These are phyloP conservation scores for Ogataea methylovora DNA, from an alignment of 805 yeast species.

Conservation along the genomic window DNA sequence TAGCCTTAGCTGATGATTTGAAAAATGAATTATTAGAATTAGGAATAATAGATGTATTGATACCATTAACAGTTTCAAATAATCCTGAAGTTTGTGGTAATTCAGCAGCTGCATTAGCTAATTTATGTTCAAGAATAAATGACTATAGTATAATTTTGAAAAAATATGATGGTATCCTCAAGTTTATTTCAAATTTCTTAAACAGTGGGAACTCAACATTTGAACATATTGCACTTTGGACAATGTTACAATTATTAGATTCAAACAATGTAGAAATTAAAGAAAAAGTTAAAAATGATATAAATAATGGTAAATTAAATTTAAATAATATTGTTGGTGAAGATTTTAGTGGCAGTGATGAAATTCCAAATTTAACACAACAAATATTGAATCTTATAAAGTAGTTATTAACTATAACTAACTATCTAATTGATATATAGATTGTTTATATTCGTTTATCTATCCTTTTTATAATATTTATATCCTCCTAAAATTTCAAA, in stretches of 20 bases:
- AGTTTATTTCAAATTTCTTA: constrained; percentile 74
- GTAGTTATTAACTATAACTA: no score
- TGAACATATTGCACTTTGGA: constrained; percentile 98
- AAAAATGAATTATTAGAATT: constrained; percentile 77
- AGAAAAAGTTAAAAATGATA: constrained; percentile 23
- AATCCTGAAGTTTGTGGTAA: constrained; percentile 97
- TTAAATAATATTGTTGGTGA: constrained; percentile 26
- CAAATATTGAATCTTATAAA: constrained; percentile 26
- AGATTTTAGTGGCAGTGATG: constrained; percentile 26
- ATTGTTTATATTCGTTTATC: no score
- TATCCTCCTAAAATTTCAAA: no score
- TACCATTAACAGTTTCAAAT: constrained; percentile 82
- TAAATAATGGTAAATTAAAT: constrained; percentile 24
- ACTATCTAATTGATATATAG: no score
- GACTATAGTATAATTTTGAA: constrained; percentile 74
- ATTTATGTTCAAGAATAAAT: constrained; percentile 82
- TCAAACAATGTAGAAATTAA: constrained; percentile 65
- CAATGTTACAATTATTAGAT: constrained; percentile 86
- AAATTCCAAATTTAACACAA: constrained; percentile 27
- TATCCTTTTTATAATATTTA: no score
- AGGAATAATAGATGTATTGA: constrained; percentile 78
- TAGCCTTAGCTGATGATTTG: constrained; percentile 93
- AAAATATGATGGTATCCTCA: constrained; percentile 86
- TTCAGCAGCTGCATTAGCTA: constrained; percentile 97
- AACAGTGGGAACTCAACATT: constrained; percentile 84